A percentile compares a stretch with the other conserved stretches of the same genome.
phyloP scores from a whole-genome alignment of 1,284 basidiomycete species.

The Stygiomarasmius scandens region DNA sequence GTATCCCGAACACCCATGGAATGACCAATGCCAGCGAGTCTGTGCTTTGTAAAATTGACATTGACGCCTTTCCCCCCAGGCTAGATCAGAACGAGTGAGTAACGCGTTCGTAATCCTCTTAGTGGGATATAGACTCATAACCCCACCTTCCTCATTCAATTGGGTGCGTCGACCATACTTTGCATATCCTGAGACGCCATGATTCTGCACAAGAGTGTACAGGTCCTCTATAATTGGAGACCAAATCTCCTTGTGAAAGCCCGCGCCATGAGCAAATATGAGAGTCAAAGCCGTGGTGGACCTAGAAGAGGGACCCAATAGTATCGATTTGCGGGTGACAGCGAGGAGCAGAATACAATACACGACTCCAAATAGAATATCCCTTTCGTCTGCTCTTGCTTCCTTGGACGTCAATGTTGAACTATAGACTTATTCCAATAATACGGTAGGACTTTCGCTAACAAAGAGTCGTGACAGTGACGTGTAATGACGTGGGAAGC shows the following conservation, averaged over 20 bases:
- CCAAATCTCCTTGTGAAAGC: constrained; percentile 60
- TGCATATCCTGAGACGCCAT: constrained; percentile 39
- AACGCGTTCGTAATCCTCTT: constrained; percentile 39
- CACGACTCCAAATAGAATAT: too few relatives aligned
- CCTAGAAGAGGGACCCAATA: too few relatives aligned
- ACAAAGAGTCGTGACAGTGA: too few relatives aligned
- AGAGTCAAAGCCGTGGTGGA: constrained; percentile 49
- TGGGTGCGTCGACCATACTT: constrained; percentile 58
- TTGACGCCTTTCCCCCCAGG: neutral
- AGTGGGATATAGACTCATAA: constrained; percentile 40
- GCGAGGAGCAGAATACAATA: too few relatives aligned
- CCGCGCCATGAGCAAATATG: constrained; percentile 53
- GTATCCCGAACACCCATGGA: constrained; percentile 45
- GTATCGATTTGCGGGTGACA: too few relatives aligned
- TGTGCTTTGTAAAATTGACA: constrained; percentile 17
- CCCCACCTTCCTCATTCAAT: constrained; percentile 52
- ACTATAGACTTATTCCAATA: too few relatives aligned
- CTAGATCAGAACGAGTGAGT: constrained; percentile 35
- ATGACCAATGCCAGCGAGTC: constrained; percentile 40
- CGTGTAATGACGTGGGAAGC: too few relatives aligned
- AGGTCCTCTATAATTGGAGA: constrained; percentile 57
- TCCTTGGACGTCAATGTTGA: too few relatives aligned
- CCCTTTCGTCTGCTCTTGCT: too few relatives aligned
- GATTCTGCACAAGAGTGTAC: constrained; percentile 29
- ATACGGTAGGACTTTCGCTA: too few relatives aligned